phyloP scores from a whole-genome alignment of 768 basidiomycete species.

The Terana coerulea region DNA sequence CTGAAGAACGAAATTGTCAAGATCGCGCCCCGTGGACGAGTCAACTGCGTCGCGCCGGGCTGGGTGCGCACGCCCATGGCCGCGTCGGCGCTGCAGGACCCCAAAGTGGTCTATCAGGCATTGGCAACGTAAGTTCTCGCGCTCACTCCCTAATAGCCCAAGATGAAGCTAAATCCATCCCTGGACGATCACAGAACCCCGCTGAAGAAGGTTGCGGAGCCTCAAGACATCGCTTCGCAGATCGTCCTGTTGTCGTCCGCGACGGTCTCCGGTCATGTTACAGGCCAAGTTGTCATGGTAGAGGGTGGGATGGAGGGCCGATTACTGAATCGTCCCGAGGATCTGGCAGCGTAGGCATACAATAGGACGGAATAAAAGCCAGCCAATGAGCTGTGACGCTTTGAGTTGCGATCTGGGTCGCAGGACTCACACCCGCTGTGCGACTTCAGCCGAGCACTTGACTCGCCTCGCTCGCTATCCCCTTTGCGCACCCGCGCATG shows the following conservation, averaged over 20 bases:
- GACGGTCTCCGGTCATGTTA: constrained; percentile 63
- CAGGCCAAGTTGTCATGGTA: constrained; percentile 68
- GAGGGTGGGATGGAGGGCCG: constrained; percentile 81
- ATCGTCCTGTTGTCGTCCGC: constrained; percentile 58
- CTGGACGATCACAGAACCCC: constrained; percentile 48
- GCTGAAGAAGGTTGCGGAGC: constrained; percentile 61
- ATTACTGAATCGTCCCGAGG: constrained; percentile 39
- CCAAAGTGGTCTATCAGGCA: constrained; percentile 48
- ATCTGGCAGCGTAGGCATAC: constrained; percentile 21
- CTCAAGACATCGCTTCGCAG: constrained; percentile 63
- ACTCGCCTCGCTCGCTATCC: not conserved
- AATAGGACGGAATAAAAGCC: not conserved
- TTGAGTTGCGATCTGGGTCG: not conserved
- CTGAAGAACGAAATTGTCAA: constrained; percentile 82
- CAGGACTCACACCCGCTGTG: not conserved
- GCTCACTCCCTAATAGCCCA: no score
- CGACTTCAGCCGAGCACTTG: not conserved
- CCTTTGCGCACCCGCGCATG: not conserved
- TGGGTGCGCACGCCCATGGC: constrained; percentile 62
- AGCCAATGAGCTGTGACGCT: not conserved
- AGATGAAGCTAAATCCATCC: no score
- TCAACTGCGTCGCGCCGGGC: constrained; percentile 60
- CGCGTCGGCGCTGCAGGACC: constrained; percentile 52
- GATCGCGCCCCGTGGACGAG: constrained; percentile 66
- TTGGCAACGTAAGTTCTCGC: constrained; percentile 57